Conservation (phyloP, 225 moss, liverwort and hornwort genomes). For the Pseudoscleropodium purum region DNA sequence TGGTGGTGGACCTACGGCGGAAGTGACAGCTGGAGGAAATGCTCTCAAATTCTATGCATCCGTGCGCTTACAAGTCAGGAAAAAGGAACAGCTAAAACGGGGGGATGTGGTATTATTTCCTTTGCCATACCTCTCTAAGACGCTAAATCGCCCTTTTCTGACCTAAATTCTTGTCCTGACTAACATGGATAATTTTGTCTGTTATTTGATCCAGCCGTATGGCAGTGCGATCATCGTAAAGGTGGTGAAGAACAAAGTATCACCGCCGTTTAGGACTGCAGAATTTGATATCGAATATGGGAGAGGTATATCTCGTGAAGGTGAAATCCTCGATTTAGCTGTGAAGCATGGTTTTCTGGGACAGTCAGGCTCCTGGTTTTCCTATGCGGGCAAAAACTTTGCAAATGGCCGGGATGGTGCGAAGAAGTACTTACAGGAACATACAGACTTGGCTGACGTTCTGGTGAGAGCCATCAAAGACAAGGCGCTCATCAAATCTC, state of each 20-base stretch:
- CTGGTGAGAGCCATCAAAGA: conserved; percentile 53
- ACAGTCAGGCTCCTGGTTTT: conserved; percentile 63
- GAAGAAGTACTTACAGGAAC: conserved; percentile 52
- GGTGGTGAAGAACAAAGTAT: conserved; percentile 80
- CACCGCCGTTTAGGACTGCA: conserved; percentile 71
- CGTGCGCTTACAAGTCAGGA: conserved; percentile 65
- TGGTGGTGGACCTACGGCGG: conserved; percentile 43
- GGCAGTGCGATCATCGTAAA: conserved; percentile 55
- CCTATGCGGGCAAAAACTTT: conserved; percentile 51
- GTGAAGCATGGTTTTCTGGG: conserved; percentile 38
- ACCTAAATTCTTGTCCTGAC: not conserved
- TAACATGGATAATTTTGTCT: not conserved
- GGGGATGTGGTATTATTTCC: conserved; percentile 50
- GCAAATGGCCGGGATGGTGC: conserved; percentile 66
- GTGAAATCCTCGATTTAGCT: conserved; percentile 62
- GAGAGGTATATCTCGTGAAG: conserved; percentile 67
- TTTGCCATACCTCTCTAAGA: not conserved
- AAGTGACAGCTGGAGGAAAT: conserved; percentile 81
- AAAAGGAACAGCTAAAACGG: conserved; percentile 52
- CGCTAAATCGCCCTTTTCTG: not conserved
- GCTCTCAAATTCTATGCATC: conserved; percentile 83
- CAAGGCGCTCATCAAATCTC: conserved; percentile 13
- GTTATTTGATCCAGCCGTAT: conserved; percentile 29
- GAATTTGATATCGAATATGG: conserved; percentile 78
- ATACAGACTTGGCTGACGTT: conserved; percentile 34